phyloP scores from a whole-genome alignment of 108 stramenopile species.

The Fistulifera solaris region DNA sequence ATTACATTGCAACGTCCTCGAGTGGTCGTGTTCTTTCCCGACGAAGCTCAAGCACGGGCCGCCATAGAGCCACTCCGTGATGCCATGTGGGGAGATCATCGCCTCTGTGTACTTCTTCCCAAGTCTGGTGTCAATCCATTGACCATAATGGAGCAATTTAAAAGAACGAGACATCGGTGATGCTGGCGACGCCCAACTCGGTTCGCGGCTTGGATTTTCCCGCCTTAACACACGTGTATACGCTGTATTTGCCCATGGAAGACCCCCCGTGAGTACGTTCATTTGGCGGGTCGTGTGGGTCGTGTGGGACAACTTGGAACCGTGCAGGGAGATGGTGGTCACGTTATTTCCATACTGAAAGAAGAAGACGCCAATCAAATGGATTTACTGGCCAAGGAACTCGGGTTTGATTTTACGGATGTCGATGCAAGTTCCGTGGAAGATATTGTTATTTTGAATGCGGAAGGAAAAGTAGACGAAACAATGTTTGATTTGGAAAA shows the following conservation, averaged over 20 bases:
- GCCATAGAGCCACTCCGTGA: conserved; percentile 52
- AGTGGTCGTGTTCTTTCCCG: conserved; percentile 77
- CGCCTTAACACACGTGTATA: conserved; percentile 74
- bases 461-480: conserved; percentile 14
- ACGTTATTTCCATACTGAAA: conserved; percentile 60
- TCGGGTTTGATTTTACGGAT: conserved; percentile 66
- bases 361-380: conserved; percentile 52
- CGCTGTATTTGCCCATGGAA: conserved; percentile 65
- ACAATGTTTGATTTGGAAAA: conserved; percentile 40
- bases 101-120: conserved; percentile 66
- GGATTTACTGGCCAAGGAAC: conserved; percentile 48
- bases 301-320: conserved; percentile 74
- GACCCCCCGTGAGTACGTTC: conserved; percentile 81
- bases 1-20: conserved; percentile 34
- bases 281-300: conserved; percentile 81
- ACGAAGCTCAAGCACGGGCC: conserved; percentile 55
- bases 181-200: conserved; percentile 75
- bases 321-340: conserved; percentile 49
- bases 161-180: conserved; percentile 48
- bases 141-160: conserved; percentile 70
- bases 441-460: conserved; percentile 10
- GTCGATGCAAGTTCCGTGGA: conserved; percentile 20
- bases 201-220: conserved; percentile 81
- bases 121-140: conserved; percentile 56
- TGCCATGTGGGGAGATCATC: conserved; percentile 78